These are phyloP conservation scores for Dendrobium huoshanense DNA, from an alignment of 106 monocot genomes.

Conservation along the genomic window DNA sequence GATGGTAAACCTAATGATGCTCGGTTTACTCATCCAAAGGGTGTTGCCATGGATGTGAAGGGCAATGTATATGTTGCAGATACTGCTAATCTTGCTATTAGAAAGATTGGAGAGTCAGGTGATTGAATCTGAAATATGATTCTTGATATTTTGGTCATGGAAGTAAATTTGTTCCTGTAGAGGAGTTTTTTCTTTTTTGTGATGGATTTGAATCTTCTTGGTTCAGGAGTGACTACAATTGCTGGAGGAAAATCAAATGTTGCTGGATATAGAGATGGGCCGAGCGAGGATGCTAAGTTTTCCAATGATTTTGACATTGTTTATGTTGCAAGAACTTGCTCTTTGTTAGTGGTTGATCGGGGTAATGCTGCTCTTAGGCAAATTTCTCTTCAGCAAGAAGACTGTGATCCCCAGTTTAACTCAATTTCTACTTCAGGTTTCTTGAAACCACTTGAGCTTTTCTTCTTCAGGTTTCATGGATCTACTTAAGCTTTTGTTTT, in stretches of 20 bases:
- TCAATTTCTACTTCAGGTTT: slow-evolving; percentile 80
- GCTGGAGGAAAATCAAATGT: slow-evolving; percentile 71
- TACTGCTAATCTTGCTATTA: slow-evolving; percentile 80
- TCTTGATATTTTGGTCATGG: neutral
- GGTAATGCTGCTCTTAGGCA: slow-evolving; percentile 97
- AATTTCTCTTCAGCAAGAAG: slow-evolving; percentile 86
- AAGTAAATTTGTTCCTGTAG: neutral
- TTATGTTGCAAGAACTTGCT: slow-evolving; percentile 77
- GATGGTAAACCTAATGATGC: slow-evolving; percentile 98
- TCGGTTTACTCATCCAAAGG: slow-evolving; percentile 74
- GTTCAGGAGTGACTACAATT: slow-evolving; percentile 91
- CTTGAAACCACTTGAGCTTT: neutral
- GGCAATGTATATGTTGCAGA: slow-evolving; percentile 97
- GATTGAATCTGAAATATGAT: neutral
- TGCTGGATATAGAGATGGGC: slow-evolving; percentile 96
- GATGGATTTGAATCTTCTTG: slow-evolving; percentile 1
- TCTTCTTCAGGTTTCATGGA: neutral
- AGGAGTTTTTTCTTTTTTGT: neutral
- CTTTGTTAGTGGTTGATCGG: slow-evolving; percentile 85
- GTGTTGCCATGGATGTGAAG: slow-evolving; percentile 89
- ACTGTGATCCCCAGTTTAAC: slow-evolving; percentile 61
- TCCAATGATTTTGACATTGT: slow-evolving; percentile 86
- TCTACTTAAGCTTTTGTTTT: neutral
- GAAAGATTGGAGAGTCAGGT: slow-evolving; percentile 95
- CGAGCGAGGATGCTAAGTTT: slow-evolving; percentile 98